Conservation (phyloP, 1,284 basidiomycete genomes). For the Caloboletus firmus region DNA sequence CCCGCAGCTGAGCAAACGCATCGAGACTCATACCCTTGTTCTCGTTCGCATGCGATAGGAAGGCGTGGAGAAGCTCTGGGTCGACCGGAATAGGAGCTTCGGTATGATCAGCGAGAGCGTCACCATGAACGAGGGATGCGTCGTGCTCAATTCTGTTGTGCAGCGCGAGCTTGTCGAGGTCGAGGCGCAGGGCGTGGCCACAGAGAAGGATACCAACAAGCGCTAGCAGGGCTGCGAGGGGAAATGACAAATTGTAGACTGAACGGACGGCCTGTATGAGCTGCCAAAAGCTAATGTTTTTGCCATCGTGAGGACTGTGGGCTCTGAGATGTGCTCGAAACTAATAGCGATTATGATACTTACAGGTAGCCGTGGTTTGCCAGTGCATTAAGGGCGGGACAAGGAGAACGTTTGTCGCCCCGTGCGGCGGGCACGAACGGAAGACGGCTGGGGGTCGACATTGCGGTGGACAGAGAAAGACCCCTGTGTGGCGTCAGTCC, state of each 20-base stretch:
- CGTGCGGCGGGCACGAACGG: conserved; percentile 37
- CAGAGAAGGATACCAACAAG: conserved; percentile 34
- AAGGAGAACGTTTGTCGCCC: conserved; percentile 44
- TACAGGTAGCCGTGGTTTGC: conserved; percentile 51
- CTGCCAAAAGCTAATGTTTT: conserved; percentile 34
- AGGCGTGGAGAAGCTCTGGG: conserved; percentile 24
- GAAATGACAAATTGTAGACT: conserved; percentile 40
- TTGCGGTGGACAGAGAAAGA: conserved; percentile 13
- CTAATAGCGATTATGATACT: conserved; percentile 22
- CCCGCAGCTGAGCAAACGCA: conserved; percentile 46
- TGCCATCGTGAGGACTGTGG: conserved; percentile 35
- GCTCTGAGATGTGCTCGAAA: conserved; percentile 36
- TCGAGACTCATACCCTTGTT: conserved; percentile 28
- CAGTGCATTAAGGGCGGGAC: conserved; percentile 50
- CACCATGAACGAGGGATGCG: conserved; percentile 48
- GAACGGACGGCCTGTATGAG: conserved; percentile 36
- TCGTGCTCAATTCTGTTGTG: conserved; percentile 52
- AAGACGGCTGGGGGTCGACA: conserved; percentile 38
- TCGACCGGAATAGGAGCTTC: conserved; percentile 37
- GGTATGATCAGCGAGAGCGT: conserved; percentile 24
- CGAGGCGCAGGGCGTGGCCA: conserved; percentile 29
- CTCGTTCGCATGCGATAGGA: conserved; percentile 27
- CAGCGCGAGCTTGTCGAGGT: conserved; percentile 43
- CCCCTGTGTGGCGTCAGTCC: conserved; percentile 24
- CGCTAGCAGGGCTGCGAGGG: conserved; percentile 37